Percentiles rank a stretch among this genome's conserved stretches.
Conservation (phyloP, 2,329 filamentous ascomycete genomes). For the Thielaviopsis punctulata region DNA sequence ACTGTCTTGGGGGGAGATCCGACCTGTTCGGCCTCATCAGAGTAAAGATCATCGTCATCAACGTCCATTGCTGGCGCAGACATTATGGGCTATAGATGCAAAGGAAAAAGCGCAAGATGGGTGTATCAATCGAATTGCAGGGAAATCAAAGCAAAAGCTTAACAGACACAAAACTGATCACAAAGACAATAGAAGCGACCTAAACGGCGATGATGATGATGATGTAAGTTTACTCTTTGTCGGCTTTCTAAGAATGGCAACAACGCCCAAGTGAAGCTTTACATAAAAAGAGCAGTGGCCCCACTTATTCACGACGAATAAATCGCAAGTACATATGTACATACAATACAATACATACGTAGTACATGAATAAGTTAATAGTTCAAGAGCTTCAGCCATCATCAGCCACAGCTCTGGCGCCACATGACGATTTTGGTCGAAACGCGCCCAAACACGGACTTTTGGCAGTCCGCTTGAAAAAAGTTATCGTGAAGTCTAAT, state of each 20-base stretch:
- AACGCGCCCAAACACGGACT: background rate
- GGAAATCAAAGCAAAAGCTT: background rate
- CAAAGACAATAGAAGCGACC: no score
- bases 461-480: no score
- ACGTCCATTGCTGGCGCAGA: conserved; percentile 35
- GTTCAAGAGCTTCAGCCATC: background rate
- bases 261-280: background rate
- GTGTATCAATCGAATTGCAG: background rate
- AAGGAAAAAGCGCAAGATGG: background rate
- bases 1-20: conserved; percentile 20
- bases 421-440: background rate
- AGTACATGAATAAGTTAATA: no score
- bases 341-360: no score
- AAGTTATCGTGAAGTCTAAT: background rate
- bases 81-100: conserved; percentile 1
- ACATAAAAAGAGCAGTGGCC: background rate
- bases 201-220: background rate
- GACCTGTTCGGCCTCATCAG: conserved; percentile 33
- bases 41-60: conserved; percentile 52
- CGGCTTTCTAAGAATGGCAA: background rate
- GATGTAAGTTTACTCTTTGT: background rate
- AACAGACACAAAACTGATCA: no score
- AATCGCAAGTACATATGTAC: no score
- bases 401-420: background rate
- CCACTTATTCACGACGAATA: background rate